Evolutionary conservation across 1,284 basidiomycete species (phyloP).

Genomic region (Xanthoconium separans): DNA sequence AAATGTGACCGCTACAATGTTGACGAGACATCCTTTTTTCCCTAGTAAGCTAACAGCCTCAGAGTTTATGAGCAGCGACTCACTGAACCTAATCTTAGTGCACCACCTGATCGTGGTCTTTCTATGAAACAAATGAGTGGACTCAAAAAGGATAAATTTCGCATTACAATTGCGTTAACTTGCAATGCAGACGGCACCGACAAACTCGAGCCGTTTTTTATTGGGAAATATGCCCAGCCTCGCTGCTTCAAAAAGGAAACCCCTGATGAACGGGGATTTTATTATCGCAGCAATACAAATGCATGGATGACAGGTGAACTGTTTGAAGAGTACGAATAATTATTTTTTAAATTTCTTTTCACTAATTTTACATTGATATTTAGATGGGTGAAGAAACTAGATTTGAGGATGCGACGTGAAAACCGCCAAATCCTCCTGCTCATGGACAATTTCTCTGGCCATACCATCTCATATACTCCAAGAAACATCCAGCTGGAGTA

Average conservation of each 20-base stretch:
- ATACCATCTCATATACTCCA: not conserved
- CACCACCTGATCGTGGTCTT: not conserved
- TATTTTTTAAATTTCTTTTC: no score
- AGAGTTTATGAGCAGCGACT: no score
- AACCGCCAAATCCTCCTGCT: not conserved
- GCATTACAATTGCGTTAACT: not conserved
- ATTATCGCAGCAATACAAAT: constrained; percentile 4
- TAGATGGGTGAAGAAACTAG: not conserved
- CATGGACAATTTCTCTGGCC: constrained; percentile 3
- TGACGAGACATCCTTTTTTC: not conserved
- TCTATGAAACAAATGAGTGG: not conserved
- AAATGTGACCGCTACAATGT: not conserved
- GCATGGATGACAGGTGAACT: constrained; percentile 2
- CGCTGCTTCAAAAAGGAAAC: not conserved
- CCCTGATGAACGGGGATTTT: not conserved
- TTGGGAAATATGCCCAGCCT: not conserved
- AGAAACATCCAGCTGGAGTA: not conserved
- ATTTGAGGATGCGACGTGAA: not conserved
- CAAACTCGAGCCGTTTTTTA: not conserved
- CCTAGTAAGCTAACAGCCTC: not conserved
- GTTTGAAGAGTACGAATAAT: constrained; percentile 5
- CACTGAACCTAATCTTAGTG: not conserved
- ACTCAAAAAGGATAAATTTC: not conserved
- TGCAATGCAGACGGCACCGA: not conserved
- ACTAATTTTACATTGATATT: not conserved